Base-by-base conservation (phyloP, 169 alveolate species). In the Cryptosporidium parvum region DNA sequence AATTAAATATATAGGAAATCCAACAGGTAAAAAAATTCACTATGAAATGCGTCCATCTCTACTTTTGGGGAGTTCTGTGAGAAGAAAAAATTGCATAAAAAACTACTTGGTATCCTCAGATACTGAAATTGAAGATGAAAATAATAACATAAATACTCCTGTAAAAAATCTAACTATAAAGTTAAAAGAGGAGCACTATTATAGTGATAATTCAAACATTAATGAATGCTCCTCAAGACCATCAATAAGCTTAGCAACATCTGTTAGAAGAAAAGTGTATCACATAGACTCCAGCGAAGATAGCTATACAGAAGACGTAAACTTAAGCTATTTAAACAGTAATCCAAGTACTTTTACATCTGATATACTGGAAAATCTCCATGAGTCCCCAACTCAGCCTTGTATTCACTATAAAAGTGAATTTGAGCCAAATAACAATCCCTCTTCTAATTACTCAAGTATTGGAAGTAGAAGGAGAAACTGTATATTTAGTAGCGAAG, bases 221-320 rank as follows among this genome's bases (percentile, higher is more conserved):
- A 65, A 65, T 37, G 51, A 35, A 26, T 3, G 8, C 16, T 70
- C 65, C 12, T 67, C 89, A n/a, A 61, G 67, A 33, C 75, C 89
- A 7, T 80, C 89, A 14, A 62, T 80, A 7, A 45, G 75, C 12
- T 44, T 59, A 8, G 52, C 89, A 62, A 80, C 73, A 18, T 73
- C 86, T 21, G 75, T 80, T 26, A 61, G 68, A n/a, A 65, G 68
- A 42, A 61, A 61, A 39, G 52, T 45, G 2, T 42, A 65, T 48
- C 70, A 61, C 39, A 65, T 80, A 80, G 62, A 37, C 48, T 59
- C 75, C 0, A 65, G 75, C n/a, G 73, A 80, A 37, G 89, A 80
- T 21, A 59, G 71, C 2, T n/a, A 44, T 21, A 51, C 44, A 44
- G 68, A 67, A 33, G 45, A 67, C 33, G n/a, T 5, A 14, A 10